Conservation (phyloP, 148 eudicot species). For the Salicornia ramosissima region DNA sequence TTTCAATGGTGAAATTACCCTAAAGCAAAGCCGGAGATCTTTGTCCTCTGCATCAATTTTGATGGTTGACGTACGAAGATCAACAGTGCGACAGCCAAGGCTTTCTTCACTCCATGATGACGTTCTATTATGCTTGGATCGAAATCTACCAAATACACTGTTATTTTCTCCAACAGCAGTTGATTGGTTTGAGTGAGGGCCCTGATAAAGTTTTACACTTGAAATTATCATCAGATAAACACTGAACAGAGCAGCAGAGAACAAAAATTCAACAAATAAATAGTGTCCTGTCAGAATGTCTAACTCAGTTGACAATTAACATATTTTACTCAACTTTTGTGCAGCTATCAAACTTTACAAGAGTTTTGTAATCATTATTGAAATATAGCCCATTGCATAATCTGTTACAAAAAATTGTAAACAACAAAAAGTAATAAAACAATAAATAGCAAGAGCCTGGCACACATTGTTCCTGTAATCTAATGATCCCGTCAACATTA, state of each 20-base stretch:
- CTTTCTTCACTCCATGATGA: constrained; percentile 66
- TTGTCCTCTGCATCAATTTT: constrained; percentile 88
- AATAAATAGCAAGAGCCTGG: no score
- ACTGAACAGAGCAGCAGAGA: background rate
- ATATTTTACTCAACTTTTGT: no score
- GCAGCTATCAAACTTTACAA: no score
- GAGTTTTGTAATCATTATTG: no score
- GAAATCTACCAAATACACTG: constrained; percentile 84
- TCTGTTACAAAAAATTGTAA: no score
- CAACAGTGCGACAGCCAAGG: constrained; percentile 61
- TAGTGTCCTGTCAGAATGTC: no score
- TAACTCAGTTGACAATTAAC: no score
- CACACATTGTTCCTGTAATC: no score
- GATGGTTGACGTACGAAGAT: constrained; percentile 80
- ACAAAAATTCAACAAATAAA: background rate
- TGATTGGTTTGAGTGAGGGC: constrained; percentile 46
- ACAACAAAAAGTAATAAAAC: no score
- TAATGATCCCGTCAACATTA: no score
- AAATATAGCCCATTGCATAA: no score
- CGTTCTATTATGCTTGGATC: constrained; percentile 53
- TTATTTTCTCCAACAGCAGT: constrained; percentile 43
- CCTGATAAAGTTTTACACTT: constrained; percentile 34
- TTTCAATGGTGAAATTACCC: constrained; percentile 86
- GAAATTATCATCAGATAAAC: background rate
- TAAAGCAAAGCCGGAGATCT: constrained; percentile 86